phyloP scores from a whole-genome alignment of 495 filamentous ascomycete genomes.

The Xylaria palmicola region DNA sequence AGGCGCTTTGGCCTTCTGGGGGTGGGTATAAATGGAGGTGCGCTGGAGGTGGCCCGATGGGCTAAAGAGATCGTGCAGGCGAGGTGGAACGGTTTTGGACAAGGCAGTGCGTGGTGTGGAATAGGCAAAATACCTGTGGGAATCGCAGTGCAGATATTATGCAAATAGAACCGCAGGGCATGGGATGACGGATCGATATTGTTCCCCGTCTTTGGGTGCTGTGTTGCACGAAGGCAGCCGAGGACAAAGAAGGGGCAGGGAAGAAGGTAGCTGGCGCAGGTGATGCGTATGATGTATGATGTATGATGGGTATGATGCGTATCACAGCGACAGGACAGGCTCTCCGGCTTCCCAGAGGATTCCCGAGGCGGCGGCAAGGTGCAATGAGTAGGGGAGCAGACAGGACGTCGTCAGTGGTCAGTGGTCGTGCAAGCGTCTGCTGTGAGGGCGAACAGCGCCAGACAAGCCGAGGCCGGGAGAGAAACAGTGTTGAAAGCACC shows the following conservation, averaged over 20 bases:
- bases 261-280: background rate
- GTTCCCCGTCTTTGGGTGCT: background rate
- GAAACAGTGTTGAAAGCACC: background rate
- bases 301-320: background rate
- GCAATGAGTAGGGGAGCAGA: background rate
- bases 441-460: background rate
- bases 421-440: background rate
- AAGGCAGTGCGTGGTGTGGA: background rate
- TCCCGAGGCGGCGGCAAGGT: background rate
- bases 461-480: constrained; percentile 7
- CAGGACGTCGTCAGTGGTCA: background rate
- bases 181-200: background rate
- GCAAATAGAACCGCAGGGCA: background rate
- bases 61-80: constrained; percentile 10
- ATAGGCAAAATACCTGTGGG: constrained; percentile 2
- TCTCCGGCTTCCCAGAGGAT: background rate
- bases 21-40: background rate
- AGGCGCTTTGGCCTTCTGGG: constrained; percentile 6
- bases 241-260: constrained; percentile 11
- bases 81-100: background rate
- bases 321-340: background rate
- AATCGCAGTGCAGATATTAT: background rate
- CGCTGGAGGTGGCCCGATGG: constrained; percentile 3
- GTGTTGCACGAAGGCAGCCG: background rate
- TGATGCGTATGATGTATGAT: background rate